Conservation (phyloP, 2,329 filamentous ascomycete species). For the Stagonosporopsis vannaccii region DNA sequence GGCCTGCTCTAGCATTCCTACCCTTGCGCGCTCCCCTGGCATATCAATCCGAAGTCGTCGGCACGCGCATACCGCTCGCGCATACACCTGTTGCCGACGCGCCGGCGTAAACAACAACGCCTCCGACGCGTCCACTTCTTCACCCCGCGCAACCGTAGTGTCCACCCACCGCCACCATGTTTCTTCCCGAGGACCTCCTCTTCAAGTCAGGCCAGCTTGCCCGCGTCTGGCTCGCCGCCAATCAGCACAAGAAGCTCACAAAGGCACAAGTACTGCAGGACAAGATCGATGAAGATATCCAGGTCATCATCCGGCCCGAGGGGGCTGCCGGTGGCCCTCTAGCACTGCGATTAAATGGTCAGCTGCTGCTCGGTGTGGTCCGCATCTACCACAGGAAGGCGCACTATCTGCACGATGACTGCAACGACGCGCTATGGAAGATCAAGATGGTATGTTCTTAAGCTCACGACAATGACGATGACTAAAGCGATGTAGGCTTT, state of each 20-base stretch:
- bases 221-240: conserved; percentile 97
- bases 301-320: conserved; percentile 85
- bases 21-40: conserved; percentile 28
- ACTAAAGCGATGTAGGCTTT: conserved; percentile 69
- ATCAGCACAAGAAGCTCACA: conserved; percentile 96
- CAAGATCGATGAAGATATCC: conserved; percentile 92
- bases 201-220: conserved; percentile 97
- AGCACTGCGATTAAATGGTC: conserved; percentile 90
- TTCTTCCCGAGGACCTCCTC: conserved; percentile 94
- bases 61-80: conserved; percentile 34
- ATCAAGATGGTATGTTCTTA: conserved; percentile 83
- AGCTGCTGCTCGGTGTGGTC: conserved; percentile 92
- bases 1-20: conserved; percentile 33
- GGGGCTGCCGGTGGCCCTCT: conserved; percentile 77
- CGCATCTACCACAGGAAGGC: conserved; percentile 98
- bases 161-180: conserved; percentile 67
- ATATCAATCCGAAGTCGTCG: conserved; percentile 24
- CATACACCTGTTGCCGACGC: conserved; percentile 37
- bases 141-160: conserved; percentile 20
- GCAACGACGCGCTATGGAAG: conserved; percentile 95
- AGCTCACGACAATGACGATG: neutral
- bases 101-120: conserved; percentile 42
- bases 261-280: conserved; percentile 96
- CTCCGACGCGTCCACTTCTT: conserved; percentile 30
- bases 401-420: conserved; percentile 94